Percentiles rank a stretch among this genome's conserved stretches.
These are phyloP conservation scores for Cadophora sp. DNA, from an alignment of 2,329 filamentous ascomycete species.

Conservation along the genomic window DNA sequence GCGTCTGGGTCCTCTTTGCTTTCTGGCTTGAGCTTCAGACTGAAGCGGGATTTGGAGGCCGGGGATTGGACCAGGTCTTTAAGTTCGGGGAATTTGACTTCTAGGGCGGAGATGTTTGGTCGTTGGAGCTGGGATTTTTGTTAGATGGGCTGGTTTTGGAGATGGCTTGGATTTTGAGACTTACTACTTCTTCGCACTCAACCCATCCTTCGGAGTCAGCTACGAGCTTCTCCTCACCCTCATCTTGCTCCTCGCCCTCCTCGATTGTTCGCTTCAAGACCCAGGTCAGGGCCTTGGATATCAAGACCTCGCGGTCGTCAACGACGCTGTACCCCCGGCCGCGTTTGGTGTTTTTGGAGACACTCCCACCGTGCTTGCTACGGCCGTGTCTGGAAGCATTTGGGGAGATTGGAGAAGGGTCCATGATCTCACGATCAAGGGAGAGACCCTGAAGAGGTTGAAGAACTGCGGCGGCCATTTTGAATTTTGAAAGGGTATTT, in stretches of 20 bases:
- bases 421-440: slow-evolving; percentile 44
- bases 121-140: slow-evolving; percentile 46
- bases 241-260: slow-evolving; percentile 47
- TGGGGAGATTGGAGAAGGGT: slow-evolving; percentile 43
- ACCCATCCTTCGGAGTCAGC: slow-evolving; percentile 52
- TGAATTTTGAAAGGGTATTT: slow-evolving; percentile 25
- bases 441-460: slow-evolving; percentile 39
- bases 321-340: slow-evolving; percentile 51
- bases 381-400: slow-evolving; percentile 44
- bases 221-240: slow-evolving; percentile 48
- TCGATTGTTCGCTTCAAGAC: slow-evolving; percentile 50
- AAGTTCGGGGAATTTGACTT: slow-evolving; percentile 48
- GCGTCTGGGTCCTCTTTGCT: slow-evolving; percentile 42
- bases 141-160: slow-evolving; percentile 5
- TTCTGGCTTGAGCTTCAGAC: slow-evolving; percentile 45
- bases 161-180: slow-evolving; percentile 30
- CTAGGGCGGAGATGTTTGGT: slow-evolving; percentile 47
- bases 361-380: slow-evolving; percentile 42
- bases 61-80: slow-evolving; percentile 46
- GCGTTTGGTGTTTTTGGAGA: slow-evolving; percentile 45
- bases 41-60: slow-evolving; percentile 48
- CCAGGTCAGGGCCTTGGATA: slow-evolving; percentile 52
- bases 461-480: slow-evolving; percentile 44
- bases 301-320: slow-evolving; percentile 50
- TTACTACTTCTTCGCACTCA: slow-evolving; percentile 49